Evolutionary conservation across 768 basidiomycete genomes (phyloP), one percentile per base, ranked within the genome.

Genomic region (Boletus edulis): DNA sequence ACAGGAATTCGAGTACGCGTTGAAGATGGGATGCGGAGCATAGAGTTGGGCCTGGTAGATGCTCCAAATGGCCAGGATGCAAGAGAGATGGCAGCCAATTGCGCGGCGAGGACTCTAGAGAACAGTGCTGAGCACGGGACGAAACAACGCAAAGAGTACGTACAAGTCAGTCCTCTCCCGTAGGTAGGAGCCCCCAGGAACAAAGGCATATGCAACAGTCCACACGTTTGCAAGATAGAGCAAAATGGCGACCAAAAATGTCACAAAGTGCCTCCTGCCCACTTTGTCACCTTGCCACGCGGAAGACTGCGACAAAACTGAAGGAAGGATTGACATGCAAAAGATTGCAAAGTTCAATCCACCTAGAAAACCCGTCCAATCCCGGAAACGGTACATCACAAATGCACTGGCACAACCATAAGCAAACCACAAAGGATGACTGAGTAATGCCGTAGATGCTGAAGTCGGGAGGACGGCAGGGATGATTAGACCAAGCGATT

Each of bases 121-220:
- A 31, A 54, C 22, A 7, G 18, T 40, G 1, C 24, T 49, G 13
- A 41, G 41, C 35, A 35, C 11, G 35, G 38, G 35, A 40, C 1
- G 2, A 34, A 37, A 57, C 12, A 34, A 46, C 43, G 42, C 52
- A 48, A 29, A 34, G 34, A 48, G 39, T 15, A 79, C 82, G 68
- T 62, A 90, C 83, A 86, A 57, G 66, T 90, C 83, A 32, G 90
- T 91, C 18, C 86, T 76, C 72, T 95, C 92, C 48, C 92, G 76
- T 46, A 95, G 73, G 62, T 84, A 80, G 54, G 77, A 69, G 0
- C 90, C 91, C 1, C 88, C 88, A 3, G 91, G 91, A 13, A 95
- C 90, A 61, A 94, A 95, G 2, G 92, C 91, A 72, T 95, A 94
- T 1, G 92, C 92, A 51, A 90, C 90, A 0, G 91, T 93, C 75